Percentiles rank a stretch among this genome's conserved stretches.
phyloP scores from a whole-genome alignment of 352 stramenopile genomes.

The Pythium phragmiticola region DNA sequence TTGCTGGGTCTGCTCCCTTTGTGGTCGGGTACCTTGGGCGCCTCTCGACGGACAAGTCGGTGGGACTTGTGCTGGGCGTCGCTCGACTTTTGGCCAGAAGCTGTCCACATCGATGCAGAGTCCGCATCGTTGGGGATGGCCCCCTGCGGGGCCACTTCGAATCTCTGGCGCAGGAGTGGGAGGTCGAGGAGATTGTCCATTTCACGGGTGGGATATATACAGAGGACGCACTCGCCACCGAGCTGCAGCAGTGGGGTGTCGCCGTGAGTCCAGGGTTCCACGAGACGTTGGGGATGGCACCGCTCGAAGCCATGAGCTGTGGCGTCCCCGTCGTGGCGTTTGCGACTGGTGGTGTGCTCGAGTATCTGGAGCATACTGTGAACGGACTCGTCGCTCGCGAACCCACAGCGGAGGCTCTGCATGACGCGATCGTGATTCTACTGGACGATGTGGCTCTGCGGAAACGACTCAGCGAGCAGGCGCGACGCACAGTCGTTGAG shows the following conservation, averaged over 20 bases:
- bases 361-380: slow-evolving; percentile 44
- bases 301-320: slow-evolving; percentile 60
- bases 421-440: slow-evolving; percentile 33
- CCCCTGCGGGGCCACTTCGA: slow-evolving; percentile 1
- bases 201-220: slow-evolving; percentile 51
- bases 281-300: slow-evolving; percentile 53
- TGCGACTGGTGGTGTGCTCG: slow-evolving; percentile 36
- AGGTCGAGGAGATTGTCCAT: slow-evolving; percentile 30
- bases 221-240: slow-evolving; percentile 28
- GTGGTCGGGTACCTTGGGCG: slow-evolving; percentile 50
- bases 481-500: slow-evolving; percentile 35
- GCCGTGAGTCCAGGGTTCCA: slow-evolving; percentile 42
- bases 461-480: slow-evolving; percentile 31
- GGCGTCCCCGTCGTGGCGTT: slow-evolving; percentile 53
- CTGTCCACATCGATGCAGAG: slow-evolving; percentile 25
- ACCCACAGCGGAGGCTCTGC: slow-evolving; percentile 31
- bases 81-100: slow-evolving; percentile 29
- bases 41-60: slow-evolving; percentile 47
- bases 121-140: slow-evolving; percentile 40
- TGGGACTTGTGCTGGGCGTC: slow-evolving; percentile 37
- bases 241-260: slow-evolving; percentile 42
- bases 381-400: slow-evolving; percentile 45
- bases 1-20: slow-evolving; percentile 19
- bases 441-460: slow-evolving; percentile 25
- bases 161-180: slow-evolving; percentile 26